Evolutionary conservation across 2,329 filamentous ascomycete genomes (phyloP).

Genomic region (Bipolaris gigantea): DNA sequence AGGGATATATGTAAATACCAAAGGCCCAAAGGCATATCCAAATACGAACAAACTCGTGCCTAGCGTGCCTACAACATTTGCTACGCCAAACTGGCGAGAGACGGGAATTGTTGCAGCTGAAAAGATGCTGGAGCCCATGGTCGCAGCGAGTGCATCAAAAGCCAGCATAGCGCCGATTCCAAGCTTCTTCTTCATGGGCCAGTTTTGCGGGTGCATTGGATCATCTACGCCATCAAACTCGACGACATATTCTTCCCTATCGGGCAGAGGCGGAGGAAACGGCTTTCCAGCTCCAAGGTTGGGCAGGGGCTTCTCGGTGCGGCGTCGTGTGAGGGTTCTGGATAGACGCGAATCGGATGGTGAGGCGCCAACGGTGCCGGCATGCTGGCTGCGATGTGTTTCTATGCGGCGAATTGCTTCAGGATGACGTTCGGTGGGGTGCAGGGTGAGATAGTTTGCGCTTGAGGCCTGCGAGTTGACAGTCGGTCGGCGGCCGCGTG

Average conservation of each 20-base stretch:
- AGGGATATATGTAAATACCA: constrained; percentile 19
- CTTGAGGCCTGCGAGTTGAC: constrained; percentile 23
- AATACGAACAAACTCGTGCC: constrained; percentile 42
- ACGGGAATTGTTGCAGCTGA: constrained; percentile 40
- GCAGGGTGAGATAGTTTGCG: constrained; percentile 29
- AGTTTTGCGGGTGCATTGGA: constrained; percentile 86
- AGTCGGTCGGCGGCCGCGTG: constrained; percentile 23
- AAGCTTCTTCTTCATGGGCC: constrained; percentile 77
- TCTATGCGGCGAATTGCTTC: constrained; percentile 72
- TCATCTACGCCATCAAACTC: constrained; percentile 82
- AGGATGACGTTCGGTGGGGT: constrained; percentile 63
- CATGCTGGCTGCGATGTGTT: constrained; percentile 72
- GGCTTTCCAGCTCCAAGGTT: constrained; percentile 71
- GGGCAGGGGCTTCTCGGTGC: constrained; percentile 60
- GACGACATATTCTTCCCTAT: constrained; percentile 76
- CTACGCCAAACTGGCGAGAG: constrained; percentile 34
- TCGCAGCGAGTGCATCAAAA: constrained; percentile 70
- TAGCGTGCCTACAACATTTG: constrained; percentile 36
- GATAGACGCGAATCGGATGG: constrained; percentile 45
- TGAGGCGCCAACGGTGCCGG: constrained; percentile 64
- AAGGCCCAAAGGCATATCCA: constrained; percentile 44
- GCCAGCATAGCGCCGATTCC: constrained; percentile 68
- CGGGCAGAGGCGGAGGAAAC: constrained; percentile 70
- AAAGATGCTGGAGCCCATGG: constrained; percentile 62
- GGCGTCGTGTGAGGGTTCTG: constrained; percentile 46